Evolutionary conservation across 345 rosid genomes (phyloP).

Genomic region (Stellera chamaejasme): DNA sequence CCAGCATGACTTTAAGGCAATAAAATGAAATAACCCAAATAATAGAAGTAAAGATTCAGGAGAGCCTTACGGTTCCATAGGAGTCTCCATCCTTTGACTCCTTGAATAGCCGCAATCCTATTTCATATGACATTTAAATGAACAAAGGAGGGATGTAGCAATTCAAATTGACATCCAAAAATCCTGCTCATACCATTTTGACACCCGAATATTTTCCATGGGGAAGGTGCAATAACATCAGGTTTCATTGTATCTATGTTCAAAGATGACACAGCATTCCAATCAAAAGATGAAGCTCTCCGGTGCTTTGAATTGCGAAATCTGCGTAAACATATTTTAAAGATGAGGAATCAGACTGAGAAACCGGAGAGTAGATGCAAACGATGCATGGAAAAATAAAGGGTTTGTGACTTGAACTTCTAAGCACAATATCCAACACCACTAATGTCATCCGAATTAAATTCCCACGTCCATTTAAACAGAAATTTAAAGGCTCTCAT

Average conservation of each 20-base stretch:
- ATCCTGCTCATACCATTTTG: conserved; percentile 53
- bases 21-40: background rate
- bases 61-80: conserved; percentile 36
- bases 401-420: background rate
- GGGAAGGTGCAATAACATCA: conserved; percentile 86
- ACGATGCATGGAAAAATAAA: background rate
- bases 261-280: conserved; percentile 37
- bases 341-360: background rate
- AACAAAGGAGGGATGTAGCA: conserved; percentile 4
- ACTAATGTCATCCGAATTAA: background rate
- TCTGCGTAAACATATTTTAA: conserved; percentile 9
- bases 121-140: conserved; percentile 7
- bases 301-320: conserved; percentile 27
- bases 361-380: background rate
- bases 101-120: conserved; percentile 90
- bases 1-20: background rate
- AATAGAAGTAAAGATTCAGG: background rate
- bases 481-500: background rate
- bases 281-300: conserved; percentile 31
- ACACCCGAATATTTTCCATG: conserved; percentile 96
- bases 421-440: background rate
- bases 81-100: conserved; percentile 81
- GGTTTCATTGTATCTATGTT: conserved; percentile 45
- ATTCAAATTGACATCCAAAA: conserved; percentile 1
- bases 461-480: background rate